Evolutionary conservation across 495 filamentous ascomycete genomes (phyloP).

Genomic region (Sphaerosporella brunnea): DNA sequence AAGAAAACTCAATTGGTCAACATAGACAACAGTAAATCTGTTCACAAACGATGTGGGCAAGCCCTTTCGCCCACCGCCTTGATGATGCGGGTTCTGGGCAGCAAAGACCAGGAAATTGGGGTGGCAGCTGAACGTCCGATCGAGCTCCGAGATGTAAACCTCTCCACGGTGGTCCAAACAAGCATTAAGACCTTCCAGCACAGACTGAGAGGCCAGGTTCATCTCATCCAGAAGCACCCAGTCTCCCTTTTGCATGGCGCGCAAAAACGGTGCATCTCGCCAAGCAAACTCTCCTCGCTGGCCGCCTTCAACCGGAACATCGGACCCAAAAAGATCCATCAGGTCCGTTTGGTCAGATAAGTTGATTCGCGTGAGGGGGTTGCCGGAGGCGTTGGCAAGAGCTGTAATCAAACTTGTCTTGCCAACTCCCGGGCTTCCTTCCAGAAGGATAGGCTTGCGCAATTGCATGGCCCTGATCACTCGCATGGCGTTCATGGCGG

Average conservation of each 20-base stretch:
- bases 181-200: slow-evolving; percentile 91
- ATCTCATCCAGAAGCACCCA: slow-evolving; percentile 98
- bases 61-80: slow-evolving; percentile 90
- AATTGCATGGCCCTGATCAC: slow-evolving; percentile 80
- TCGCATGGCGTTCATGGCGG: slow-evolving; percentile 71
- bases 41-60: slow-evolving; percentile 92
- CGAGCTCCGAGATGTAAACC: slow-evolving; percentile 85
- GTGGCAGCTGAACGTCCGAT: slow-evolving; percentile 79
- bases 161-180: slow-evolving; percentile 95
- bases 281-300: slow-evolving; percentile 77
- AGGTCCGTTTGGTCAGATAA: slow-evolving; percentile 94
- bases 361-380: slow-evolving; percentile 79
- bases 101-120: slow-evolving; percentile 84
- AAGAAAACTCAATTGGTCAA: slow-evolving; percentile 63
- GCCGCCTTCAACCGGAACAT: slow-evolving; percentile 82
- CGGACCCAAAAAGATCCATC: slow-evolving; percentile 92
- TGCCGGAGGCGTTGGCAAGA: slow-evolving; percentile 57
- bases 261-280: slow-evolving; percentile 87
- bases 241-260: slow-evolving; percentile 85
- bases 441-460: slow-evolving; percentile 75
- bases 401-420: slow-evolving; percentile 88
- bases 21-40: slow-evolving; percentile 93
- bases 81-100: slow-evolving; percentile 93
- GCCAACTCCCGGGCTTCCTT: slow-evolving; percentile 91
- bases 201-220: slow-evolving; percentile 94